Evolutionary conservation across 2,329 filamentous ascomycete species (phyloP), one percentile per base, ranked within the genome.

Genomic region (Nemania sp.): DNA sequence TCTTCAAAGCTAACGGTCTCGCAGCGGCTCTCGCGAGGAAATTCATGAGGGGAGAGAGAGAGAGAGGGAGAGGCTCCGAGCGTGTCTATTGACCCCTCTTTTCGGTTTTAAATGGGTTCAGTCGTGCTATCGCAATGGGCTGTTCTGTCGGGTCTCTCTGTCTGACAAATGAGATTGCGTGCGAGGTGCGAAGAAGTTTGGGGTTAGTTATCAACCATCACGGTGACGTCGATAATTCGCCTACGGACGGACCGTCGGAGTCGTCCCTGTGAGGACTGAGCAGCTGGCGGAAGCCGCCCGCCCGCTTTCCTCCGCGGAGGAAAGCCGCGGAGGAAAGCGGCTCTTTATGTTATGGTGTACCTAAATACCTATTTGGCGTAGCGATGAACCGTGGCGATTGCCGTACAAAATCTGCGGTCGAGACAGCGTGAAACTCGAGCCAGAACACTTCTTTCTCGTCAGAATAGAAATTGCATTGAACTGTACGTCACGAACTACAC

Each of bases 41-140:
- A 76, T 78, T 80, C 80, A 82, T 83, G 65, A 66, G 63, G 65
- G 52, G 11, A 35, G 25, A 40, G 34, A 29, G 25, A 29, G 25
- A 29, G 25, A 29, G 25, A 29, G 25, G 50, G 11, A 35, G 25
- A 40, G 34, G 17, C n/a, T 15, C 43, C 43, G 20, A 39, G 20
- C 48, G 50, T 37, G 34, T 49, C 7, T 54, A 20, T 37, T 34
- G 37, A n/a, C 51, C 52, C 54, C 54, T 59, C 49, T 43, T 29
- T 42, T 21, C n/a, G n/a, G n/a, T 18, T 46, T 53, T 42, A 32
- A 39, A 21, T 45, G 25, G 12, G 15, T 35, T n/a, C n/a, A n/a
- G 15, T 11, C 35, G 17, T 48, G 10, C 34, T 15, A 6, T 45
- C 57, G 35, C 35, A 4, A 32, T 52, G 43, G 32, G 39, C 12